Evolutionary conservation across 2,329 filamentous ascomycete genomes (phyloP), one percentile per base, ranked within the genome.

Genomic region (Xylaria sp.): DNA sequence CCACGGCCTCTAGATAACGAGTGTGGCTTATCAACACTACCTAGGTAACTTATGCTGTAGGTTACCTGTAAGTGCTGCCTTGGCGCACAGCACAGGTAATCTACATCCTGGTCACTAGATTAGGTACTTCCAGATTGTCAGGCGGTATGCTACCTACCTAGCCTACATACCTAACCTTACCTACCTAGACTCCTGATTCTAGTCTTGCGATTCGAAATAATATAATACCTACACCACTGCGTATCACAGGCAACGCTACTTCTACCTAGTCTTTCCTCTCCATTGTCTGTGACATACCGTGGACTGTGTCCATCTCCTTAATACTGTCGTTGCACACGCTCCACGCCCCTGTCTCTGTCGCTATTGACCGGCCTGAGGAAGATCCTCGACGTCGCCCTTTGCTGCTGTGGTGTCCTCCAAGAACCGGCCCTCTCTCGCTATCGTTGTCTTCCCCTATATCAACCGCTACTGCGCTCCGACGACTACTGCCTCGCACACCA

Each of bases 171-270:
- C 7, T 53, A 53, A 24, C 50, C 7, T 7, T 36, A 36, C 34
- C 7, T 32, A 53, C 50, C 50, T 9, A 47, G 17, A 53, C 65
- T 71, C 70, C 69, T 71, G 66, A 69, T 63, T 65, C 58, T 69
- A 55, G 51, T 65, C 66, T 67, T 67, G 68, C 65, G 70, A 68
- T 69, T 47, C 34, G 39, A 66, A 71, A 55, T 65, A 70, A 69
- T 67, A 67, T 48, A 55, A 21, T 6, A 9, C 8, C 14, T 53
- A 65, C 61, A 64, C 32, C 50, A 58, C 12, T 64, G 56, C 55
- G 53, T 67, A 50, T 56, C 63, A 62, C 58, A 61, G 59, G 39
- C 61, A 69, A 57, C 59, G 48, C 69, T 60, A 48, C 59, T 32
- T 61, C 63, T 61, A 62, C 11, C 34, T 36, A 7, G 24, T 48